Conservation (phyloP, 768 basidiomycete genomes). For the Suillus plorans region DNA sequence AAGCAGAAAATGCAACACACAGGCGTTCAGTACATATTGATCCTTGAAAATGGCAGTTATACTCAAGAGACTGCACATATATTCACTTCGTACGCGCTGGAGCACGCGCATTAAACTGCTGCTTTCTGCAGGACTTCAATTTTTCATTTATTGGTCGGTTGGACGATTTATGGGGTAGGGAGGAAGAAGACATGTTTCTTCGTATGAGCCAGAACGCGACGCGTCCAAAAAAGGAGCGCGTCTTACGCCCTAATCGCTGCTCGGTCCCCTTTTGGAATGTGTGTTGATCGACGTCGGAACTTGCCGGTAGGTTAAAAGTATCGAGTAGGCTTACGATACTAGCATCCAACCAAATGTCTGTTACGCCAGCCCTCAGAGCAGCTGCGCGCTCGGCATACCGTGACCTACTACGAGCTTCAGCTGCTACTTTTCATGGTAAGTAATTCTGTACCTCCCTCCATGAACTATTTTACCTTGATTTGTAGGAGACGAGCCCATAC, state of each 20-base stretch:
- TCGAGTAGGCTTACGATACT: neutral
- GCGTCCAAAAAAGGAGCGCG: slow-evolving; percentile 40
- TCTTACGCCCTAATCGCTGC: slow-evolving; percentile 31
- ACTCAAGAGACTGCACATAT: slow-evolving; percentile 3
- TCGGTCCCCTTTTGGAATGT: slow-evolving; percentile 20
- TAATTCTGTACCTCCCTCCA: neutral
- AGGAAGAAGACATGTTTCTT: slow-evolving; percentile 31
- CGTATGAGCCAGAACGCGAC: slow-evolving; percentile 25
- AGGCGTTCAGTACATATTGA: neutral
- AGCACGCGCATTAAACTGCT: slow-evolving; percentile 11
- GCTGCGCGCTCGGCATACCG: slow-evolving; percentile 77
- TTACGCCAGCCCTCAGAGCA: slow-evolving; percentile 56
- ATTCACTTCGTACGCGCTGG: slow-evolving; percentile 6
- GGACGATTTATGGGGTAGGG: slow-evolving; percentile 24
- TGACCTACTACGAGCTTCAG: slow-evolving; percentile 63
- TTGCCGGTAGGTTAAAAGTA: slow-evolving; percentile 14
- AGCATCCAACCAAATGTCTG: slow-evolving; percentile 36
- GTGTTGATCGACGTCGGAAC: slow-evolving; percentile 31
- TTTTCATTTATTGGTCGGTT: slow-evolving; percentile 29
- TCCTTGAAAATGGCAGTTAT: slow-evolving; percentile 5
- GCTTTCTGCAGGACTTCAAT: slow-evolving; percentile 19
- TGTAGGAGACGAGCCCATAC: slow-evolving; percentile 56
- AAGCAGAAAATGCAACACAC: neutral
- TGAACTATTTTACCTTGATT: slow-evolving; percentile 2
- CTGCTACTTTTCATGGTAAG: slow-evolving; percentile 64